Evolutionary conservation across 495 filamentous ascomycete species (phyloP).

Genomic region (Aspergillus egyptiacus): DNA sequence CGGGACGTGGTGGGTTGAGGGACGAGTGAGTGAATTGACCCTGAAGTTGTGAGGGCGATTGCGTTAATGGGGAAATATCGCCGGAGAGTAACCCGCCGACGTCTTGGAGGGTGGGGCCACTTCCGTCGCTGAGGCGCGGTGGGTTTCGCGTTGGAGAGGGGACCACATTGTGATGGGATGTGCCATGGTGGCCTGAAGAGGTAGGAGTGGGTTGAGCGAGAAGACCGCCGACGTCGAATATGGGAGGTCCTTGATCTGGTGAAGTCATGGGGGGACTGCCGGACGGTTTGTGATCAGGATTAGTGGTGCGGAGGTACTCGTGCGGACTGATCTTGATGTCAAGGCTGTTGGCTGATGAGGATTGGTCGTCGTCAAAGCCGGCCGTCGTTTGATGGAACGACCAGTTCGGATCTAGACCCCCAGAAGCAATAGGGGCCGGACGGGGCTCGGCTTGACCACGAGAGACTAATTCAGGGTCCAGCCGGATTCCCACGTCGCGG

Average conservation of each 20-base stretch:
- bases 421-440: slow-evolving; percentile 33
- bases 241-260: slow-evolving; percentile 38
- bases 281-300: slow-evolving; percentile 18
- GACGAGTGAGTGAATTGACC: neutral
- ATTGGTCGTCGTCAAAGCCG: slow-evolving; percentile 23
- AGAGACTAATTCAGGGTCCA: slow-evolving; percentile 53
- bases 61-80: slow-evolving; percentile 20
- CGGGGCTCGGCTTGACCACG: slow-evolving; percentile 28
- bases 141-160: neutral
- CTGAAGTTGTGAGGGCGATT: slow-evolving; percentile 20
- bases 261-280: neutral
- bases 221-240: slow-evolving; percentile 68
- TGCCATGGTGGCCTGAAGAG: slow-evolving; percentile 8
- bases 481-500: slow-evolving; percentile 60
- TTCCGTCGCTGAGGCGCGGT: slow-evolving; percentile 33
- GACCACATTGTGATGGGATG: slow-evolving; percentile 4
- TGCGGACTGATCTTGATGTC: slow-evolving; percentile 33
- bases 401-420: slow-evolving; percentile 29
- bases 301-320: slow-evolving; percentile 33
- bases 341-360: slow-evolving; percentile 28
- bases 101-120: slow-evolving; percentile 53
- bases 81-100: slow-evolving; percentile 45
- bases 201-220: slow-evolving; percentile 36
- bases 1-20: slow-evolving; percentile 10
- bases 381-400: slow-evolving; percentile 23